These are phyloP conservation scores for Xylariaceae sp. DNA, from an alignment of 2,329 filamentous ascomycete genomes.

Conservation along the genomic window DNA sequence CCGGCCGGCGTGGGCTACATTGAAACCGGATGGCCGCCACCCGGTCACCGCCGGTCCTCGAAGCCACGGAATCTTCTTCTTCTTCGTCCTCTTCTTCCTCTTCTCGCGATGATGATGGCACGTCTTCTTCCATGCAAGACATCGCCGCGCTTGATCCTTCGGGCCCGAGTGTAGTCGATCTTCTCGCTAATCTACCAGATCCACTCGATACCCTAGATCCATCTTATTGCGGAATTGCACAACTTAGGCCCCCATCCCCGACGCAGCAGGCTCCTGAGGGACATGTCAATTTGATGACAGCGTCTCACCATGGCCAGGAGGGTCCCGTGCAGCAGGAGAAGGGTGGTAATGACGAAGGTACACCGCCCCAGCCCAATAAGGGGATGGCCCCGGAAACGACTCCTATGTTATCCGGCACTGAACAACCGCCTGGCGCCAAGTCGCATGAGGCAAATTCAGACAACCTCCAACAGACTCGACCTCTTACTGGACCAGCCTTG, in stretches of 20 bases:
- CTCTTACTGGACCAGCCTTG: background rate
- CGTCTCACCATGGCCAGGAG: background rate
- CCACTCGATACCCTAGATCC: conserved; percentile 22
- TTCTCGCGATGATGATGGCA: background rate
- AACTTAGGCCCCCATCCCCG: conserved; percentile 18
- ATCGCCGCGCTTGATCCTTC: conserved; percentile 7
- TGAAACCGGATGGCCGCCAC: conserved; percentile 15
- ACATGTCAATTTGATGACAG: background rate
- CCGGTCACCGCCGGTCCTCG: background rate
- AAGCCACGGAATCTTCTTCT: conserved; percentile 8
- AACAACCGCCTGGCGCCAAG: background rate
- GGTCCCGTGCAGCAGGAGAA: background rate
- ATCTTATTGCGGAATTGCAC: conserved; percentile 8
- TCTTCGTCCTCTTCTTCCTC: too few species aligned
- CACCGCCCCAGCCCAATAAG: conserved; percentile 11
- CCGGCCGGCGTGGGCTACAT: conserved; percentile 10
- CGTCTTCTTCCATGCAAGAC: conserved; percentile 6
- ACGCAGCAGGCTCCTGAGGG: background rate
- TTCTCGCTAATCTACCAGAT: conserved; percentile 26
- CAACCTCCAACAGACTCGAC: background rate
- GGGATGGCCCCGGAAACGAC: conserved; percentile 21
- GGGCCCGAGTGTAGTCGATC: conserved; percentile 9
- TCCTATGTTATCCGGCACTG: background rate
- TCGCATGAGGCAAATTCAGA: background rate
- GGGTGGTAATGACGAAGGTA: background rate